Conservation (phyloP, 2,329 filamentous ascomycete species). For the Penicillium vulpinum region DNA sequence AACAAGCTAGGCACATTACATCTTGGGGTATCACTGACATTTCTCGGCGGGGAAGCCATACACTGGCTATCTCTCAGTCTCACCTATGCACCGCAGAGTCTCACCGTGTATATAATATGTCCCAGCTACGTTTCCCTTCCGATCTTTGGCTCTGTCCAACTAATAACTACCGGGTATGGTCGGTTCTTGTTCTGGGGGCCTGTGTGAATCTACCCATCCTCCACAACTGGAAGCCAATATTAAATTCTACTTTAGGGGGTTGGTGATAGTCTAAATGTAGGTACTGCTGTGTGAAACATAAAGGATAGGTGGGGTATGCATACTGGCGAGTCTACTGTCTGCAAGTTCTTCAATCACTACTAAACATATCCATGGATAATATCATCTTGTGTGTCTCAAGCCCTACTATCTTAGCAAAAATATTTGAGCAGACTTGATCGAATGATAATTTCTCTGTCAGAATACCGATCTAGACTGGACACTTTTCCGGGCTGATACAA, state of each 20-base stretch:
- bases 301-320: background rate
- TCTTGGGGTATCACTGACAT: background rate
- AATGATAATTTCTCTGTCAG: background rate
- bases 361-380: background rate
- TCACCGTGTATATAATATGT: background rate
- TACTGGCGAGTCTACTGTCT: background rate
- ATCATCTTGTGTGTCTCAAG: background rate
- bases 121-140: background rate
- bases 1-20: background rate
- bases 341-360: background rate
- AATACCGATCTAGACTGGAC: constrained; percentile 1
- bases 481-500: background rate
- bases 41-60: background rate
- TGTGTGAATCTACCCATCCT: background rate
- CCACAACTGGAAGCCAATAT: background rate
- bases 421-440: background rate
- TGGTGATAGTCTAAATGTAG: background rate
- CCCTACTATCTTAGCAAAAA: background rate
- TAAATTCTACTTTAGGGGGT: background rate
- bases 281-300: background rate
- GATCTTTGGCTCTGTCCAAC: background rate
- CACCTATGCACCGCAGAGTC: background rate
- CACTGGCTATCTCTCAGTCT: background rate
- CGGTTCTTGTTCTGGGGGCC: background rate
- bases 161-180: background rate